Evolutionary conservation across 2,329 filamentous ascomycete genomes (phyloP), one percentile per base, ranked within the genome.

Genomic region (Neospermospora avenae): DNA sequence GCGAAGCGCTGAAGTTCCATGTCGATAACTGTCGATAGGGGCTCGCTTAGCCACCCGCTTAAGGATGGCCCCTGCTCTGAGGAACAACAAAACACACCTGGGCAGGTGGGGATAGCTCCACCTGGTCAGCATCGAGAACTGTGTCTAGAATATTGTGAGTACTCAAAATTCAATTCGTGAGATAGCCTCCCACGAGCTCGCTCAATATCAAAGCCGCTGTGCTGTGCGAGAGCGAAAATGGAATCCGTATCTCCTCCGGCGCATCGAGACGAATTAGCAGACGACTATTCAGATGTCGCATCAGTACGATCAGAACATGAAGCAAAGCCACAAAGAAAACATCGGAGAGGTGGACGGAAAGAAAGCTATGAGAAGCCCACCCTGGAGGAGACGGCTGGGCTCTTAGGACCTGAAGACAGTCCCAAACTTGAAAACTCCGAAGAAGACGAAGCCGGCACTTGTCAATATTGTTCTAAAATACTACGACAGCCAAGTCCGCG

Each of bases 251-350:
- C 31, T 4, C n/a, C 46, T 51, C 46, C 46, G 13, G 25, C 46
- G 28, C 46, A 51, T 10, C 46, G 46, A 35, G 46, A 35, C 28
- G 46, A 51, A 31, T 22, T 18, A 16, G 46, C 49, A 18, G 22
- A 53, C 20, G 49, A 53, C 14, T 53, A 53, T 37, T 53, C 49
- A 53, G 49, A 53, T 41, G 11, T 41, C 20, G 49, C 49, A 24
- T 53, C 49, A 10, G 20, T 39, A 16, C 49, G 41, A 8, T 53
- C 49, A 53, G 49, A 28, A 14, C 39, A 16, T 18, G 49, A 28
- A 28, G 18, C 16, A 6, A 34, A 34, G 53, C 53, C 20, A 14
- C 41, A 25, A 25, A 34, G 39, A 13, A 28, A 55, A 10, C 53
- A 55, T 22, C 25, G 16, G 39, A 16, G 53, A 45, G 25, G 53